Evolutionary conservation across 139 green algal genomes (phyloP), one percentile per base, ranked within the genome.

Genomic region (Mesotaenium endlicherianum): DNA sequence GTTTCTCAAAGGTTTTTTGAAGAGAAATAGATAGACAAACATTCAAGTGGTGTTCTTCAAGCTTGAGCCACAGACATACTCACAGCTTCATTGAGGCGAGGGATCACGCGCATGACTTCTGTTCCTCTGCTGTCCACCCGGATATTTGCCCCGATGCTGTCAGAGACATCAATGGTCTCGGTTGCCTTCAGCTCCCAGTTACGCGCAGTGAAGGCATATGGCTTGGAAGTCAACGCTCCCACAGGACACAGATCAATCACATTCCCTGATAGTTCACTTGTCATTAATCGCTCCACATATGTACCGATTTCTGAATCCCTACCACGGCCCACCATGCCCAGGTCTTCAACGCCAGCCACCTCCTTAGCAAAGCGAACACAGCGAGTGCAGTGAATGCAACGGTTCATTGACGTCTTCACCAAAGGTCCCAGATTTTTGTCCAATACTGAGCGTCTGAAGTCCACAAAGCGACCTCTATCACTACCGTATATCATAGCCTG

Each of bases 191-290:
- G 93, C 93, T 99, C 96, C 96, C 96, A 99, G 86, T 92, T 94
- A 57, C 96, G 93, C 16, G 92, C 92, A 41, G 96, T 99, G 92
- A 99, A 99, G 39, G 97, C 94, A 59, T 92, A 94, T 0, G 96
- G 96, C 93, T 99, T 99, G 70, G 88, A 94, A 2, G 96, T 99
- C 41, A 99, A 92, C 6, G 96, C 96, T 3, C 96, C 96, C 68
- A 99, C 96, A 43, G 96, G 96, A 91, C 96, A 99, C 71, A 99
- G 90, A 85, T 99, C 96, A 57, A 99, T 97, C 14, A 99, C 95
- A 82, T 99, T 99, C 86, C 95, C 96, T 57, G 88, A 94, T 45
- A 99, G 89, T 92, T 99, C 96, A 59, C 85, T 94, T 11, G 59
- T 87, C 85, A 99, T 88, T 36, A 97, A 88, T 88, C 95, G 95